Conservation (phyloP, 2,329 filamentous ascomycete species). For the Elsinoe perseae region DNA sequence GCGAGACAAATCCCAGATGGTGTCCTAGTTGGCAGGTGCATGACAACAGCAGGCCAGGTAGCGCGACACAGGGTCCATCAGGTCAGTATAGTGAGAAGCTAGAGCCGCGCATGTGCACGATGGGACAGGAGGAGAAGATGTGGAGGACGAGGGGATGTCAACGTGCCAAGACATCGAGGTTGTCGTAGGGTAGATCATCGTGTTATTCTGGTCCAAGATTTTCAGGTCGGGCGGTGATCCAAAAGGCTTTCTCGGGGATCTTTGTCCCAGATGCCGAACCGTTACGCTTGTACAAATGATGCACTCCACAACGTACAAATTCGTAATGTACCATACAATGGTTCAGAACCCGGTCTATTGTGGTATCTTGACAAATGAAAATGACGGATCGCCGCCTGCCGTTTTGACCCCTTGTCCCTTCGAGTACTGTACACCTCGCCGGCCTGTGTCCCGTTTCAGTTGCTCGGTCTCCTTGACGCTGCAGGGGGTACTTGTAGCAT, state of each 20-base stretch:
- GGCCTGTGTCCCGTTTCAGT: neutral
- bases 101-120: neutral
- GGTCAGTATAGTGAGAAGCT: neutral
- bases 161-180: neutral
- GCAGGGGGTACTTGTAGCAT: neutral
- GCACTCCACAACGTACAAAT: neutral
- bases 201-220: neutral
- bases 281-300: neutral
- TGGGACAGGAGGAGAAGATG: neutral
- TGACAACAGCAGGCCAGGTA: neutral
- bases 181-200: neutral
- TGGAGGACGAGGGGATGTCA: neutral
- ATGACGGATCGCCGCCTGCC: neutral
- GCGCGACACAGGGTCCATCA: neutral
- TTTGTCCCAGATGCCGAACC: neutral
- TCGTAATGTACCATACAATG: neutral
- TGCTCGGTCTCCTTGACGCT: slow-evolving; percentile 6
- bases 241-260: neutral
- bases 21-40: neutral
- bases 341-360: neutral
- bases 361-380: slow-evolving; percentile 7
- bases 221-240: neutral
- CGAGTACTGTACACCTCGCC: neutral
- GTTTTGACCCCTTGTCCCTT: neutral
- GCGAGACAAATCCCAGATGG: neutral